phyloP scores from a whole-genome alignment of 2,329 filamentous ascomycete species.

The Ascosphaera apis region DNA sequence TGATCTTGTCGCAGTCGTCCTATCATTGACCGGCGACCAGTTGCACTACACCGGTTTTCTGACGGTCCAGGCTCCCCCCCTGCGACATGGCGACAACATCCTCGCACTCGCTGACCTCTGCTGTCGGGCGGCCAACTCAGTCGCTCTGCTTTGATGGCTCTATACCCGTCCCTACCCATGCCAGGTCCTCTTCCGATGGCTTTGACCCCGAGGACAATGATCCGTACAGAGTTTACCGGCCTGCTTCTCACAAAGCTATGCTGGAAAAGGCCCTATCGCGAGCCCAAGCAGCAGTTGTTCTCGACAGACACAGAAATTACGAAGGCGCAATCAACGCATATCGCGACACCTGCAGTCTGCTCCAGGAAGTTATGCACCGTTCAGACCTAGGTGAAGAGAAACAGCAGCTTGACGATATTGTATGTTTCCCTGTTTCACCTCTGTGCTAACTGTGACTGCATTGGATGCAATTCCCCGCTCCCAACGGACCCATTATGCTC shows the following conservation, averaged over 20 bases:
- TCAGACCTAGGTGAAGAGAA: conserved; percentile 72
- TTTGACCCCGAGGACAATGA: not conserved
- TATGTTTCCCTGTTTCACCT: conserved; percentile 26
- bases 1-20: not conserved
- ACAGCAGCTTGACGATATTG: conserved; percentile 71
- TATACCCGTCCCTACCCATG: not conserved
- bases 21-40: not conserved
- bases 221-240: not conserved
- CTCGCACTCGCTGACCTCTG: not conserved
- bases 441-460: not conserved
- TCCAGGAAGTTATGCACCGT: conserved; percentile 69
- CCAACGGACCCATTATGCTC: conserved; percentile 1
- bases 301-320: conserved; percentile 91
- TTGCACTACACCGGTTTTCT: not conserved
- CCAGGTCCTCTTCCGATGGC: not conserved
- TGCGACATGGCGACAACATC: not conserved
- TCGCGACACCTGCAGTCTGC: conserved; percentile 63
- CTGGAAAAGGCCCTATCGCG: conserved; percentile 86
- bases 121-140: not conserved
- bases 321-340: conserved; percentile 81
- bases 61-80: not conserved
- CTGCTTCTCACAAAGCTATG: conserved; percentile 66
- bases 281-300: conserved; percentile 80
- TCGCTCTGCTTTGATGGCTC: not conserved
- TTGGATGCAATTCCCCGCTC: conserved; percentile 5